These are phyloP conservation scores for Paecilomyces sp. DNA, from an alignment of 2,329 filamentous ascomycete species.

Conservation along the genomic window DNA sequence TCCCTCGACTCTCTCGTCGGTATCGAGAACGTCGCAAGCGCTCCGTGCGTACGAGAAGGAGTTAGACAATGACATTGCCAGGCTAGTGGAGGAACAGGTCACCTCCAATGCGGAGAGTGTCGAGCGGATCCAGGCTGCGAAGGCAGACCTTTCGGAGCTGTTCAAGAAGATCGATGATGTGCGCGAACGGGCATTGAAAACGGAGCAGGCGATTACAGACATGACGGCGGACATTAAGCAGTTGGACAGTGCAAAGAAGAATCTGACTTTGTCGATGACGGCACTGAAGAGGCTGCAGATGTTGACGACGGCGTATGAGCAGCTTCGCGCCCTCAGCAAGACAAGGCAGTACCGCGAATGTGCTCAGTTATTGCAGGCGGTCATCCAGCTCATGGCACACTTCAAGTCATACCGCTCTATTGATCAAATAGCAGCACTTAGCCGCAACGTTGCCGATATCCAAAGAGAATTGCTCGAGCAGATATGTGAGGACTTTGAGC, in stretches of 20 bases:
- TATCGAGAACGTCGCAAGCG: slow-evolving; percentile 64
- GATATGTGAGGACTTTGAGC: slow-evolving; percentile 98
- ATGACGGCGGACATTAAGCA: slow-evolving; percentile 99
- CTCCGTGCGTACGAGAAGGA: slow-evolving; percentile 73
- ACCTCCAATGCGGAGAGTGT: slow-evolving; percentile 82
- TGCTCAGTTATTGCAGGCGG: slow-evolving; percentile 85
- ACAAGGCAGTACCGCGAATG: slow-evolving; percentile 91
- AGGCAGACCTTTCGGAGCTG: slow-evolving; percentile 78
- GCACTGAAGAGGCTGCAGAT: slow-evolving; percentile 95
- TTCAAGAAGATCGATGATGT: slow-evolving; percentile 95
- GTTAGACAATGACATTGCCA: slow-evolving; percentile 68
- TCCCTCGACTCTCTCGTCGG: slow-evolving; percentile 72
- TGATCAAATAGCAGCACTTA: slow-evolving; percentile 91
- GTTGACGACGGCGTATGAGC: slow-evolving; percentile 98
- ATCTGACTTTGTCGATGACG: slow-evolving; percentile 95
- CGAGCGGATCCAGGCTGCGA: slow-evolving; percentile 82
- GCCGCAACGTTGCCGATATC: slow-evolving; percentile 84
- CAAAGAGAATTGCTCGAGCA: slow-evolving; percentile 91
- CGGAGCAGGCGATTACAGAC: slow-evolving; percentile 90
- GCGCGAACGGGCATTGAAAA: slow-evolving; percentile 78
- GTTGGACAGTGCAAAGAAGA: slow-evolving; percentile 91
- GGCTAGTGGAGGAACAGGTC: slow-evolving; percentile 67
- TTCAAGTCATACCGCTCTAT: slow-evolving; percentile 98
- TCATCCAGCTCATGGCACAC: slow-evolving; percentile 95
- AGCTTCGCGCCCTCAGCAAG: slow-evolving; percentile 74